phyloP scores from a whole-genome alignment of 2,329 filamentous ascomycete genomes.

The Colletotrichum tamarilloi region DNA sequence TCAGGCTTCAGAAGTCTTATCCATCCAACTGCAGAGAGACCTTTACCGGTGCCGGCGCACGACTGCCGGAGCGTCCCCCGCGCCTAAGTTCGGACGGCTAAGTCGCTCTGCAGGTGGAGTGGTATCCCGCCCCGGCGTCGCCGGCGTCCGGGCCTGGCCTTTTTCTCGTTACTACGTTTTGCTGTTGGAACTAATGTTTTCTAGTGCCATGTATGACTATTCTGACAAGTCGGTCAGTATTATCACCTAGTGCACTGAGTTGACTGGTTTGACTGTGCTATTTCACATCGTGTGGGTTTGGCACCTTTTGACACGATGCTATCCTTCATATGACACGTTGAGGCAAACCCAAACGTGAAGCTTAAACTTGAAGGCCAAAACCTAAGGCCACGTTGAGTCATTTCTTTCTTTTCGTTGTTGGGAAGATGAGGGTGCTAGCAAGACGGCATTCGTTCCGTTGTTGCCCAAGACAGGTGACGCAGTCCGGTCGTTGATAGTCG shows the following conservation, averaged over 20 bases:
- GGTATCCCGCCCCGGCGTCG: constrained; percentile 29
- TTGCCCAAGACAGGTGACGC: neutral
- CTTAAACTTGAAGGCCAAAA: constrained; percentile 2
- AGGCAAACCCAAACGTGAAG: constrained; percentile 10
- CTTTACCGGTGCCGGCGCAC: constrained; percentile 14
- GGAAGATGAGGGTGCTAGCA: neutral
- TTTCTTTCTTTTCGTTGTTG: neutral
- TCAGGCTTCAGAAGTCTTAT: neutral
- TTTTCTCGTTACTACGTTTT: neutral
- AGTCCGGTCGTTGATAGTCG: too few relatives aligned
- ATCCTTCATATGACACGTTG: neutral
- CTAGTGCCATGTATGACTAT: neutral
- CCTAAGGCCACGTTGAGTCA: neutral
- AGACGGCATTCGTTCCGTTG: neutral
- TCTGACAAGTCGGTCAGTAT: neutral
- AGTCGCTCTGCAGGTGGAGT: neutral
- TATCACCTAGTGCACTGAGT: neutral
- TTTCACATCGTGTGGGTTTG: neutral
- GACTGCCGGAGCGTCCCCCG: neutral
- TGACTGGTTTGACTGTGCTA: neutral
- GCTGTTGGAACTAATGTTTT: neutral
- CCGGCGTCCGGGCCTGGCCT: constrained; percentile 11
- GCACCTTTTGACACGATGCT: neutral
- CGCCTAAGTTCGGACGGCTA: constrained; percentile 18
- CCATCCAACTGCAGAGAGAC: neutral